These are phyloP conservation scores for Ogataea ganodermae DNA, from an alignment of 805 yeast species.

Conservation along the genomic window DNA sequence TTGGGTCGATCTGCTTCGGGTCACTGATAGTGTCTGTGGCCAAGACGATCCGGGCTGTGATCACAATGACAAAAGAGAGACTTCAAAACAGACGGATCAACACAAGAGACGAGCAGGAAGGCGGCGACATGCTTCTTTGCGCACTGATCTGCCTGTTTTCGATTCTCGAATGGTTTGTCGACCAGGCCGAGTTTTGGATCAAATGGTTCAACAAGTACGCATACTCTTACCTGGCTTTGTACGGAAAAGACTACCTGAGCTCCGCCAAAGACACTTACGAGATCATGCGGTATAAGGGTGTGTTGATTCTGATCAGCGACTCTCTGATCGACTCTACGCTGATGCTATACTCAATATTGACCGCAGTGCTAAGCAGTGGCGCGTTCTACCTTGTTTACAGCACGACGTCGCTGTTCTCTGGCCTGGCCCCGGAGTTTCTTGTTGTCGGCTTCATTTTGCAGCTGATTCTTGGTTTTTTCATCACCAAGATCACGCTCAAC, in stretches of 20 bases:
- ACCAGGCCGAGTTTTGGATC: slow-evolving; percentile 44
- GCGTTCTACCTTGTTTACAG: slow-evolving; percentile 17
- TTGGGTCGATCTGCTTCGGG: slow-evolving; percentile 90
- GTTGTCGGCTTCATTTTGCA: slow-evolving; percentile 30
- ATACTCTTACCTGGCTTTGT: slow-evolving; percentile 81
- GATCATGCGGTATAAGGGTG: slow-evolving; percentile 74
- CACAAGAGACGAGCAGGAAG: slow-evolving; percentile 50
- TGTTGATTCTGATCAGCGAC: slow-evolving; percentile 83
- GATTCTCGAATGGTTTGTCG: slow-evolving; percentile 66
- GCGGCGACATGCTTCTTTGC: slow-evolving; percentile 57
- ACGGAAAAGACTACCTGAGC: slow-evolving; percentile 73
- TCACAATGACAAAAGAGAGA: slow-evolving; percentile 50
- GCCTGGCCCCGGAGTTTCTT: slow-evolving; percentile 31
- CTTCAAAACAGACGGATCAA: slow-evolving; percentile 30
- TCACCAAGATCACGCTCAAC: slow-evolving; percentile 69
- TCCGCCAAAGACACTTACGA: slow-evolving; percentile 85
- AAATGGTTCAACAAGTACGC: slow-evolving; percentile 90
- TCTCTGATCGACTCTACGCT: slow-evolving; percentile 78
- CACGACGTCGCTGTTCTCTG: slow-evolving; percentile 16
- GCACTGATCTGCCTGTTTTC: slow-evolving; percentile 45
- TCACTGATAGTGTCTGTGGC: slow-evolving; percentile 71
- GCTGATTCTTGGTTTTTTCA: slow-evolving; percentile 72
- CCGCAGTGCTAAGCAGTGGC: slow-evolving; percentile 47
- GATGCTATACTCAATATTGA: slow-evolving; percentile 72
- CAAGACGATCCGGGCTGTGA: slow-evolving; percentile 59